Percentiles rank a stretch among this genome's conserved stretches.
Evolutionary conservation across 2,329 filamentous ascomycete genomes (phyloP).

Genomic region (Phialophora chinensis): DNA sequence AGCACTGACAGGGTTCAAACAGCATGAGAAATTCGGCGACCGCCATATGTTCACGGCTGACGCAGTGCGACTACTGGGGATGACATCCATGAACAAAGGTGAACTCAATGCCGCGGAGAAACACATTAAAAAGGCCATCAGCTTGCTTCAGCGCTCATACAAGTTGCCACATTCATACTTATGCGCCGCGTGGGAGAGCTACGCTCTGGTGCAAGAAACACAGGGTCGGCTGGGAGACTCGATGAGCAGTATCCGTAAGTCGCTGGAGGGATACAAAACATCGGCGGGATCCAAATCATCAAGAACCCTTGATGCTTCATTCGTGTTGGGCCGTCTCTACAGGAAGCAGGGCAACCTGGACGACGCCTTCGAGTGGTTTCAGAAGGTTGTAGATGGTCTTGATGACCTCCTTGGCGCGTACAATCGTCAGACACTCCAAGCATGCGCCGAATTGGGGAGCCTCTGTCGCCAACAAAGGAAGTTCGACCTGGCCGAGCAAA

Average conservation of each 20-base stretch:
- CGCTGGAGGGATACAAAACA: neutral
- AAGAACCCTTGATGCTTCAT: neutral
- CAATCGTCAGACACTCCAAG: neutral
- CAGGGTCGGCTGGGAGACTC: neutral
- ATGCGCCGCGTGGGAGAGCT: constrained; percentile 1
- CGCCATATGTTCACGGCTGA: constrained; percentile 2
- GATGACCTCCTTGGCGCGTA: neutral
- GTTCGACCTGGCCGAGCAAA: neutral
- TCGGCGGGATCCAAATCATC: neutral
- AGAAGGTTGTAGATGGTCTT: constrained; percentile 4
- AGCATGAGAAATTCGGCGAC: constrained; percentile 3
- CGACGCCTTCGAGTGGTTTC: neutral
- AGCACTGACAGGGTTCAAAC: neutral
- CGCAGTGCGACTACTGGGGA: neutral
- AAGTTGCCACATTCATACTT: neutral
- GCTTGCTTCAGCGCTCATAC: neutral
- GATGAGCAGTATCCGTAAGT: constrained; percentile 3
- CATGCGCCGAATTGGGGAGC: constrained; percentile 1
- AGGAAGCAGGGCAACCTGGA: neutral
- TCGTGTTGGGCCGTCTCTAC: constrained; percentile 3
- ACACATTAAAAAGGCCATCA: neutral
- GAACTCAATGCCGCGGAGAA: neutral
- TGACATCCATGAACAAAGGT: neutral
- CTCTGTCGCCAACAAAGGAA: neutral
- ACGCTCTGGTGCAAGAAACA: neutral